Conservation (phyloP, 2,329 filamentous ascomycete genomes). For the Colletotrichum spaethianum region DNA sequence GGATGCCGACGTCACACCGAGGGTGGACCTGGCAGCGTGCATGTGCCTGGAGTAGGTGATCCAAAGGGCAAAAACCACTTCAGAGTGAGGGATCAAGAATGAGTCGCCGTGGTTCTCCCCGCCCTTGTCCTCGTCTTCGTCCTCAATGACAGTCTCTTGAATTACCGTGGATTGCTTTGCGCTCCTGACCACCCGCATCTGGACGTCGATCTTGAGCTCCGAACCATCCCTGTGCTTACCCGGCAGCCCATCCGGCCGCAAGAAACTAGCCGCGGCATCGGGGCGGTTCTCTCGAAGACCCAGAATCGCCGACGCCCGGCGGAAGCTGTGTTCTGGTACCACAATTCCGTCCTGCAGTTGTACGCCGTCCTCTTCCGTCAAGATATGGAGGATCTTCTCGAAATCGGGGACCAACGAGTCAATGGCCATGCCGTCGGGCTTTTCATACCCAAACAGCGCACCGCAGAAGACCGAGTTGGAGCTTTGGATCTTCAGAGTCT, state of each 20-base stretch:
- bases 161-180: conserved; percentile 76
- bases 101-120: conserved; percentile 55
- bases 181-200: conserved; percentile 96
- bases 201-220: conserved; percentile 93
- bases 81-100: conserved; percentile 70
- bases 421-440: conserved; percentile 84
- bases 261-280: conserved; percentile 83
- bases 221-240: conserved; percentile 92
- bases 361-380: conserved; percentile 90
- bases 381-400: conserved; percentile 83
- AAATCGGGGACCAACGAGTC: conserved; percentile 89
- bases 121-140: conserved; percentile 61
- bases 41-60: conserved; percentile 96
- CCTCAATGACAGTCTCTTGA: conserved; percentile 74
- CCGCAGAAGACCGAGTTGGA: conserved; percentile 96
- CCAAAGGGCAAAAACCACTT: conserved; percentile 96
- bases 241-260: conserved; percentile 86
- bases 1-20: conserved; percentile 75
- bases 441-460: conserved; percentile 90
- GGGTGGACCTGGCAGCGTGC: conserved; percentile 77
- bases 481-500: conserved; percentile 84
- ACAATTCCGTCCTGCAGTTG: conserved; percentile 93
- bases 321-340: conserved; percentile 95
- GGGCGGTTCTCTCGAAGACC: conserved; percentile 86
- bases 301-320: conserved; percentile 87